Conservation (phyloP, 306 rosid species). For the Notholithocarpus densiflorus region DNA sequence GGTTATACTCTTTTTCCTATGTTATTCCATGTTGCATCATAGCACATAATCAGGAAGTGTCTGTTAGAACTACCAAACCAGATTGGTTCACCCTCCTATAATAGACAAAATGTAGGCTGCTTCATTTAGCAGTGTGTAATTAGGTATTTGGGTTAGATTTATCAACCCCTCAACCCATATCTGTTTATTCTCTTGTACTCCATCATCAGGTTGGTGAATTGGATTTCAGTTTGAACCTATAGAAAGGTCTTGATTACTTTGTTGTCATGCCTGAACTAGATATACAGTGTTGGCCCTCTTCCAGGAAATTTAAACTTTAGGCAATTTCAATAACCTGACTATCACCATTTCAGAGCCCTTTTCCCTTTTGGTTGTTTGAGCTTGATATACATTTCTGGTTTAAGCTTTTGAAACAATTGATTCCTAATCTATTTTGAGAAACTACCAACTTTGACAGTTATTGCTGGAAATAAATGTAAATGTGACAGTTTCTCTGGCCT, state of each 20-base stretch:
- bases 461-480: conserved; percentile 10
- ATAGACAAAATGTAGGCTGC: background rate
- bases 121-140: background rate
- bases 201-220: background rate
- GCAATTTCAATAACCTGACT: too few species aligned
- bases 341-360: background rate
- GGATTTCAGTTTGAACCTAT: background rate
- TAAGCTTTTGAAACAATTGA: background rate
- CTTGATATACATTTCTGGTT: background rate
- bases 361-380: background rate
- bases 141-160: background rate
- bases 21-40: background rate
- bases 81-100: background rate
- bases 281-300: background rate
- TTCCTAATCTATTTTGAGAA: background rate
- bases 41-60: background rate
- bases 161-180: background rate
- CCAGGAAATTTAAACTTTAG: too few species aligned
- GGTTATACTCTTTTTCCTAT: conserved; percentile 36
- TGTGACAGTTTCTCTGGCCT: background rate
- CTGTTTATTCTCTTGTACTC: background rate
- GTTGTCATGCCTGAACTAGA: background rate
- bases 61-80: background rate
- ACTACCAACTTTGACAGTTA: background rate
- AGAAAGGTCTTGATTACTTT: background rate